Conservation (phyloP, 257 asterid species). For the Fraxinus americana region DNA sequence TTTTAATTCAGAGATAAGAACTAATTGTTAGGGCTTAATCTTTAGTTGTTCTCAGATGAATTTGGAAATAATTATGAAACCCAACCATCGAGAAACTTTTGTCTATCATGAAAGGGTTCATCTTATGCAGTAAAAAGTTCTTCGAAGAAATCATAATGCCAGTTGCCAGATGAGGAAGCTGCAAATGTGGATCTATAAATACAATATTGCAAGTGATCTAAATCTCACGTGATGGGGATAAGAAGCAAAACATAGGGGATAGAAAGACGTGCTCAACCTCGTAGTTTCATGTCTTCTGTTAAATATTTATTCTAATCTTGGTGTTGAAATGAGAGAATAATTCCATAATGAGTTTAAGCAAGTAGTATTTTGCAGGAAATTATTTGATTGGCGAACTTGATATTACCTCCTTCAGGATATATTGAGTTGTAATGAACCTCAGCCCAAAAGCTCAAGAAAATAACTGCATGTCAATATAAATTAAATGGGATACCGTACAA, state of each 20-base stretch:
- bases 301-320: neutral
- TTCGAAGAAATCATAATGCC: neutral
- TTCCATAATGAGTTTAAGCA: neutral
- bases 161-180: neutral
- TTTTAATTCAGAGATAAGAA: neutral
- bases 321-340: neutral
- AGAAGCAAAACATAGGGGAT: neutral
- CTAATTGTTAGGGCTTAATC: neutral
- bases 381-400: constrained; percentile 3
- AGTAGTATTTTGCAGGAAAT: neutral
- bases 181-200: neutral
- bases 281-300: neutral
- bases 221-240: neutral
- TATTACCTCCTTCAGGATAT: constrained; percentile 88
- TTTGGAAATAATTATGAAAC: neutral
- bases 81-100: neutral
- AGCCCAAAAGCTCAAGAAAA: constrained; percentile 95
- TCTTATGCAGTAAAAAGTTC: constrained; percentile 10
- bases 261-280: constrained; percentile 3
- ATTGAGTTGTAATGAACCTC: constrained; percentile 98
- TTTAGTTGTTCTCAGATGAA: neutral
- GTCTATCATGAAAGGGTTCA: neutral
- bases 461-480: constrained; percentile 52
- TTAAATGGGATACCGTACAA: constrained; percentile 4
- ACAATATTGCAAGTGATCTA: neutral